Evolutionary conservation across 2,329 filamentous ascomycete species (phyloP).

Genomic region (Spiromastix sp.): DNA sequence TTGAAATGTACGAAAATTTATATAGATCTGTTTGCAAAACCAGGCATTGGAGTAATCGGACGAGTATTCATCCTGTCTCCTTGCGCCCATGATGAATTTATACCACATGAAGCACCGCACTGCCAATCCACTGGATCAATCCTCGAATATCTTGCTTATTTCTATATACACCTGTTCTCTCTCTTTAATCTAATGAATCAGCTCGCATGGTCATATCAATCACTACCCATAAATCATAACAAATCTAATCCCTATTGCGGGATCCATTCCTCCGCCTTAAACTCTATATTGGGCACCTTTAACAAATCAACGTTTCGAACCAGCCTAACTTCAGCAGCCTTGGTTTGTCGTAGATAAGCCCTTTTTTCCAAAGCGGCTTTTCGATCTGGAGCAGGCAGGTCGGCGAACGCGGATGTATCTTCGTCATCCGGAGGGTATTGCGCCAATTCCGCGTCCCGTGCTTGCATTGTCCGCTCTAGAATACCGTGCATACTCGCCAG

Average conservation of each 20-base stretch:
- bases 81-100: no score
- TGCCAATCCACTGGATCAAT: no score
- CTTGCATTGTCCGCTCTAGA: constrained; percentile 55
- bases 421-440: constrained; percentile 14
- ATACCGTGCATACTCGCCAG: constrained; percentile 88
- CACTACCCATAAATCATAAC: no score
- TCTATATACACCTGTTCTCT: no score
- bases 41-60: no score
- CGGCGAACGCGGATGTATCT: constrained; percentile 3
- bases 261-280: constrained; percentile 40
- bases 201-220: no score
- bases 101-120: no score
- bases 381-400: constrained; percentile 30
- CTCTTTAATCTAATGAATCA: no score
- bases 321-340: constrained; percentile 80
- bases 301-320: constrained; percentile 64
- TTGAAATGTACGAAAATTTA: no score
- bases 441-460: constrained; percentile 55
- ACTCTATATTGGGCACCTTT: constrained; percentile 53
- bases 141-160: no score
- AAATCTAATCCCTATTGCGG: not conserved
- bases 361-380: constrained; percentile 43
- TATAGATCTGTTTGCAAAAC: no score
- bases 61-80: no score
- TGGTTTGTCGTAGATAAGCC: constrained; percentile 59